Evolutionary conservation across 495 filamentous ascomycete species (phyloP).

Genomic region (Alectoria sarmentosa): DNA sequence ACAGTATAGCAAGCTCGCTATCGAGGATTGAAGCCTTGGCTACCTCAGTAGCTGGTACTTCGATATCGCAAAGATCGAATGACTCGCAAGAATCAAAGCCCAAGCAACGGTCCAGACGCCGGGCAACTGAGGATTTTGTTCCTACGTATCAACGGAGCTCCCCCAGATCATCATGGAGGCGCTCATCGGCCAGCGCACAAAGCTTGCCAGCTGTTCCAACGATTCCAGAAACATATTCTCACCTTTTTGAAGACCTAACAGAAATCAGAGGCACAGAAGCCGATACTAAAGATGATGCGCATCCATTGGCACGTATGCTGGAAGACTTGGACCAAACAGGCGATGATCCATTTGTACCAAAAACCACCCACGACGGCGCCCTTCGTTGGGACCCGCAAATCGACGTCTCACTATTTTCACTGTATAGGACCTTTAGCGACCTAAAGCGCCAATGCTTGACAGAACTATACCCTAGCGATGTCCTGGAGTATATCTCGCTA

Average conservation of each 20-base stretch:
- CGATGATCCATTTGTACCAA: neutral
- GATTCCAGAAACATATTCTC: neutral
- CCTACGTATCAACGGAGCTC: neutral
- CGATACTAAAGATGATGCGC: neutral
- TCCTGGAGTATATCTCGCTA: slow-evolving; percentile 11
- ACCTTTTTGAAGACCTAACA: neutral
- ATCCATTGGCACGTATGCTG: neutral
- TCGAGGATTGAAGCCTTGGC: slow-evolving; percentile 18
- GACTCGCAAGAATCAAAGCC: neutral
- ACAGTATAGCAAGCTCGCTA: slow-evolving; percentile 16
- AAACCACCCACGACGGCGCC: neutral
- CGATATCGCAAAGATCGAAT: neutral
- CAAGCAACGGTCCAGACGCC: slow-evolving; percentile 1
- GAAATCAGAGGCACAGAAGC: neutral
- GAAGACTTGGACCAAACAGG: neutral
- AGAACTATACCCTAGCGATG: slow-evolving; percentile 8
- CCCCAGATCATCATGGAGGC: slow-evolving; percentile 1
- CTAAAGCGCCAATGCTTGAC: slow-evolving; percentile 1
- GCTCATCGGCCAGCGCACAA: neutral
- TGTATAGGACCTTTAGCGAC: slow-evolving; percentile 2
- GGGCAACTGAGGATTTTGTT: slow-evolving; percentile 5
- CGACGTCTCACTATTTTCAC: slow-evolving; percentile 2
- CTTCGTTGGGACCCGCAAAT: neutral
- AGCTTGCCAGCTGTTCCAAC: neutral
- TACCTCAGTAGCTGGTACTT: slow-evolving; percentile 2